Evolutionary conservation across 2,329 filamentous ascomycete species (phyloP).

Genomic region (Fusarium sp.): DNA sequence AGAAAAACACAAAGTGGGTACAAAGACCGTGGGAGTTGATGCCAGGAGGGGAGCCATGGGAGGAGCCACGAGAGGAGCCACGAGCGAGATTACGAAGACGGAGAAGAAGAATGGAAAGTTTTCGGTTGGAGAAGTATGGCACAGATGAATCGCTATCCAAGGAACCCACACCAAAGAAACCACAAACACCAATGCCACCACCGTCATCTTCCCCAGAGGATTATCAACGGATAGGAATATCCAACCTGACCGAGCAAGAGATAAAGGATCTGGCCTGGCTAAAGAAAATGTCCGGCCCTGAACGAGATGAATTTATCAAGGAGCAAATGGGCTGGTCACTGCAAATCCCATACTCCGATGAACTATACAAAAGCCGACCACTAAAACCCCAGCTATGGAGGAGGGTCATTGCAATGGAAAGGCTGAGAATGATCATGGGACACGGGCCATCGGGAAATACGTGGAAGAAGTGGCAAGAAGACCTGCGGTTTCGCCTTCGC

Average conservation of each 20-base stretch:
- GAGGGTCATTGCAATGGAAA: conserved; percentile 3
- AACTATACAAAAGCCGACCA: conserved; percentile 4
- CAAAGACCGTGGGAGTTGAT: neutral
- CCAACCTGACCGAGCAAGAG: neutral
- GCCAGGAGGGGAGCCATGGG: neutral
- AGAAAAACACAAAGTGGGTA: neutral
- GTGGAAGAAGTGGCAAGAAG: neutral
- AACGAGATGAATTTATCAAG: neutral
- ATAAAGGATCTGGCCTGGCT: neutral
- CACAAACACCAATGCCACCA: neutral
- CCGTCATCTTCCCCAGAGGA: neutral
- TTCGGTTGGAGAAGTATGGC: neutral
- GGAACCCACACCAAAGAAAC: neutral
- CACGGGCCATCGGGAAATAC: neutral
- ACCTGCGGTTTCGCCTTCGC: neutral
- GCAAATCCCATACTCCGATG: conserved; percentile 16
- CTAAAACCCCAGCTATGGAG: neutral
- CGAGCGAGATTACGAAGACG: neutral
- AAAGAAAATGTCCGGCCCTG: neutral
- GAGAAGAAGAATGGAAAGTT: neutral
- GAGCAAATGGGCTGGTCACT: conserved; percentile 1
- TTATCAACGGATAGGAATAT: neutral
- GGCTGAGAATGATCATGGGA: conserved; percentile 15
- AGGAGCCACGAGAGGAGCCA: neutral
- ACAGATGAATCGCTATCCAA: neutral